A percentile compares a stretch with the other conserved stretches of the same genome.
These are phyloP conservation scores for Coffea canephora DNA, from an alignment of 257 asterid species.

Conservation along the genomic window DNA sequence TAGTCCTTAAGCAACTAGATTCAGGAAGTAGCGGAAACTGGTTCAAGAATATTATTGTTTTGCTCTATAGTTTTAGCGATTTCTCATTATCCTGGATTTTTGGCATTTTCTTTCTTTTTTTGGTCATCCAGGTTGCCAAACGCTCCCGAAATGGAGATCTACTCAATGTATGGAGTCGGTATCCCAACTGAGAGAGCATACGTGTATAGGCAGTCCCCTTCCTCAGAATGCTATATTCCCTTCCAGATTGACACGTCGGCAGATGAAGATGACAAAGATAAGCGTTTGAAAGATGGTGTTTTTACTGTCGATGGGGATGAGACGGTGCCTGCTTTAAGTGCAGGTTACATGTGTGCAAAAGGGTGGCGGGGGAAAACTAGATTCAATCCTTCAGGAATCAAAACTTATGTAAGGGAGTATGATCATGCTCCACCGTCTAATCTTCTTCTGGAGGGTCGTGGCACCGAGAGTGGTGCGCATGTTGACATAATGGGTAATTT, in stretches of 20 bases:
- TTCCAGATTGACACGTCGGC: conserved; percentile 72
- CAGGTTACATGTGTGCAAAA: conserved; percentile 75
- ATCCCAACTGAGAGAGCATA: conserved; percentile 95
- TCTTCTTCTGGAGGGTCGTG: conserved; percentile 69
- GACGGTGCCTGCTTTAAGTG: conserved; percentile 74
- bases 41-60: not conserved
- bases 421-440: conserved; percentile 67
- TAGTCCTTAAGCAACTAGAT: not conserved
- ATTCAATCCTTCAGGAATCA: conserved; percentile 80
- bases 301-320: conserved; percentile 73
- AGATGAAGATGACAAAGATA: conserved; percentile 43
- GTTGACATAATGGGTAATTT: conserved; percentile 85
- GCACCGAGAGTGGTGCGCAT: conserved; percentile 85
- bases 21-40: not conserved
- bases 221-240: conserved; percentile 57
- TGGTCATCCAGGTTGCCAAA: conserved; percentile 63
- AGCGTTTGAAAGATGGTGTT: conserved; percentile 75
- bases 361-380: conserved; percentile 76
- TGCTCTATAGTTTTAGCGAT: not conserved
- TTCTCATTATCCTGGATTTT: not conserved
- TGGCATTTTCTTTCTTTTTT: not conserved
- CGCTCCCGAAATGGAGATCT: conserved; percentile 77
- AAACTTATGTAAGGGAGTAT: conserved; percentile 57
- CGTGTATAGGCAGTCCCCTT: conserved; percentile 41
- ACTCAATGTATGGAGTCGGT: conserved; percentile 91